phyloP scores from a whole-genome alignment of 495 filamentous ascomycete species.

The Talaromyces adpressus region DNA sequence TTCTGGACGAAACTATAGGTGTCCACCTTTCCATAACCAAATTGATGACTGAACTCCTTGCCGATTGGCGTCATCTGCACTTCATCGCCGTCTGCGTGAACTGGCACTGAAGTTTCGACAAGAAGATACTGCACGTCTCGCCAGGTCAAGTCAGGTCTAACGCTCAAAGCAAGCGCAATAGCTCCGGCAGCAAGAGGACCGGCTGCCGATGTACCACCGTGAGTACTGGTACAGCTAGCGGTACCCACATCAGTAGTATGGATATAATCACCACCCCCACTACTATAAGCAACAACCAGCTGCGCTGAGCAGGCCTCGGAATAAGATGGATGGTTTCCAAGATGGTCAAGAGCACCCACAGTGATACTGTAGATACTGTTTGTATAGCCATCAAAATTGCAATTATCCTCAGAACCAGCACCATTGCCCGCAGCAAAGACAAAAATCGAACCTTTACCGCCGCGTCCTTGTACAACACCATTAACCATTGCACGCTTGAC shows the following conservation, averaged over 20 bases:
- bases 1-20: slow-evolving; percentile 77
- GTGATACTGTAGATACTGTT: slow-evolving; percentile 99
- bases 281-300: slow-evolving; percentile 92
- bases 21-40: slow-evolving; percentile 92
- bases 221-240: slow-evolving; percentile 65
- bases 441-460: slow-evolving; percentile 81
- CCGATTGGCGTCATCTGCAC: slow-evolving; percentile 79
- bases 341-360: slow-evolving; percentile 85
- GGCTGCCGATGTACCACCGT: slow-evolving; percentile 96
- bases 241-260: slow-evolving; percentile 92
- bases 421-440: slow-evolving; percentile 98
- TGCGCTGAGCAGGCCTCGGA: slow-evolving; percentile 94
- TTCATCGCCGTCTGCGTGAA: slow-evolving; percentile 65
- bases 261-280: slow-evolving; percentile 79
- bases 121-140: slow-evolving; percentile 90
- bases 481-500: slow-evolving; percentile 88
- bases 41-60: slow-evolving; percentile 84
- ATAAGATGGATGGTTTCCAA: slow-evolving; percentile 82
- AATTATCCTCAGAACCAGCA: slow-evolving; percentile 73
- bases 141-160: slow-evolving; percentile 85
- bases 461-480: slow-evolving; percentile 80
- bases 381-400: slow-evolving; percentile 98
- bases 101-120: slow-evolving; percentile 73
- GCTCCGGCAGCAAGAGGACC: slow-evolving; percentile 88
- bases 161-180: slow-evolving; percentile 83